Base-by-base conservation (phyloP, 2,329 filamentous ascomycete species). In the Blastomyces gilchristii region DNA sequence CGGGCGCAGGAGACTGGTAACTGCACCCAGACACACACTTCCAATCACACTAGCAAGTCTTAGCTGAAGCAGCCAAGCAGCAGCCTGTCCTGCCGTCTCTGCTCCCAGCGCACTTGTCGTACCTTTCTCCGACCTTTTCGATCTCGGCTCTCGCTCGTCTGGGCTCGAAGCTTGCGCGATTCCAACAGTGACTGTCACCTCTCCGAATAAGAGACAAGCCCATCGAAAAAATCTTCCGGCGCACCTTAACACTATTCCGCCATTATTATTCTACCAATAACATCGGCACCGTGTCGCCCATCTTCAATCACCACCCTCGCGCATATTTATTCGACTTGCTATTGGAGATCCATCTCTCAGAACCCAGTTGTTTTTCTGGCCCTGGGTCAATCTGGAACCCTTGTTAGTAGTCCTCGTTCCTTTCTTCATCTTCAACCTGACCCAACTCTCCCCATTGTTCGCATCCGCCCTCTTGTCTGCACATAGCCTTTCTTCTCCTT, bases 1-100 rank as follows among this genome's bases (percentile, higher is more conserved):
- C 54, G 54, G 31, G 34, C 54, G 37, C 54, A 57, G 54, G 41
- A 57, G 54, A 22, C 54, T 57, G 37, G 54, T 41, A 41, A 37
- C 54, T 57, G n/a, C 54, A 57, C 54, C 54, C 34, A 39, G 34
- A 57, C 18, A 57, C 34, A 57, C 54, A 57, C 54, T 57, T 57
- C 34, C 54, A 57, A 57, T 57, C 34, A 57, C 54, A 57, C 54
- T 57, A 57, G 54, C 54, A 22, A 39, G 9, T 41, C 54, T 41
- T 57, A 41, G 54, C 54, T 57, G 31, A 37, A 39, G 28, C 37
- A 25, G 54, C 54, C 18, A 41, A 39, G 34, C 54, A 41, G 9
- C 54, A 57, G 34, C 34, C 34, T 57, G 54, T 34, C 34, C 54
- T 57, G 53, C 18, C 34, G 11, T 25, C n/a, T 57, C 18, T 57